Base-by-base conservation (phyloP, 352 stramenopile genomes). In the Globisporangium nunn region DNA sequence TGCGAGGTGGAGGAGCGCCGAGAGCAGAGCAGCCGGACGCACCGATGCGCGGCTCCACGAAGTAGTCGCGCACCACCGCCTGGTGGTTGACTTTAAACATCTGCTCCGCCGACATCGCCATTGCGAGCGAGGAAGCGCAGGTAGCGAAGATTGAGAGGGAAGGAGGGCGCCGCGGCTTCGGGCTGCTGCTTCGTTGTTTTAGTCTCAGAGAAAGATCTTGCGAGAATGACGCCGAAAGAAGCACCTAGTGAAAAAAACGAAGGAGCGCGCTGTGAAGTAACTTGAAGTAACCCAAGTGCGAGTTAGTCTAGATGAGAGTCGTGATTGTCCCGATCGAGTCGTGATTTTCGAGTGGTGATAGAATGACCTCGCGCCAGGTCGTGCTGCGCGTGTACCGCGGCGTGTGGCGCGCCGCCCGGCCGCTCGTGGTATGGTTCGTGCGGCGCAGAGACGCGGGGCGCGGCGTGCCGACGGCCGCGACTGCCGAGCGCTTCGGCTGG, bases 41-140 rank as follows among this genome's bases (percentile, higher is more conserved):
- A 93, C 83, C 83, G 45, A 93, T 85, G 55, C 83, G 77, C 23
- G 83, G 83, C 66, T 93, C 83, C 45, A 93, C 83, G 63, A 87
- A 91, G 68, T 93, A 93, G 70, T 93, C 83, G 50, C 83, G 81
- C 64, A 93, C 83, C 43, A 93, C 83, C 23, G 83, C 83, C 59
- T 86, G 74, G 44, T 80, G 74, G 67, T 93, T 90, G 52, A 68
- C 62, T 59, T 85, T 67, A 70, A 93, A 93, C 55, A 75, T 72
- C 54, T 88, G 66, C 56, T 86, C 81, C 40, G 74, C 74, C 45
- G 75, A 82, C 64, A 82, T 68, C 78, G 88, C 88, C 47, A 18
- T 52, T 31, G 52, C 31, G 50, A 46, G 35, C 8, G 8, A 11
- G 35, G 35, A 7, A 11, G 35, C 8, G 35, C 33, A 37, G 33